Evolutionary conservation across 2,329 filamentous ascomycete species (phyloP).

Genomic region (Aspergillus oerlinghausenensis): DNA sequence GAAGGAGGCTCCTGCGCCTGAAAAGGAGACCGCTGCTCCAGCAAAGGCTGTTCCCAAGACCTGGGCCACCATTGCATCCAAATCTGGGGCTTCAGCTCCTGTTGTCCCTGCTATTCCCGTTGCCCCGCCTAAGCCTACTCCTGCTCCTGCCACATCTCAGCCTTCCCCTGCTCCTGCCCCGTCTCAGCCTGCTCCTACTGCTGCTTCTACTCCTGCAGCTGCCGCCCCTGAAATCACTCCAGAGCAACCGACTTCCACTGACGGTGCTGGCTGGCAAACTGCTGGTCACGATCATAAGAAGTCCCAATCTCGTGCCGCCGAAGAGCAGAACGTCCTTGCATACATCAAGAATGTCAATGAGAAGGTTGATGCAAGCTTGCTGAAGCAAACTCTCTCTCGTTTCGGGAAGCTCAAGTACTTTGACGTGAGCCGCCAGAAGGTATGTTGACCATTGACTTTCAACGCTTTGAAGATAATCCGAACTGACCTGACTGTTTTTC

Average conservation of each 20-base stretch:
- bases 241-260: slow-evolving; percentile 75
- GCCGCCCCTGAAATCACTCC: slow-evolving; percentile 51
- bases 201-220: slow-evolving; percentile 33
- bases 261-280: slow-evolving; percentile 77
- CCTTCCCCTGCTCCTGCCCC: slow-evolving; percentile 26
- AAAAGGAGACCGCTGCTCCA: slow-evolving; percentile 46
- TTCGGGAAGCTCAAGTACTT: slow-evolving; percentile 63
- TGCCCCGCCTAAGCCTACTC: slow-evolving; percentile 22
- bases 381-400: slow-evolving; percentile 65
- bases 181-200: slow-evolving; percentile 15
- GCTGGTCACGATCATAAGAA: slow-evolving; percentile 74
- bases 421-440: slow-evolving; percentile 68
- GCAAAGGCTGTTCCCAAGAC: slow-evolving; percentile 55
- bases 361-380: slow-evolving; percentile 70
- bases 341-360: slow-evolving; percentile 97
- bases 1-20: slow-evolving; percentile 43
- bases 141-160: not conserved
- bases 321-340: slow-evolving; percentile 73
- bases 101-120: slow-evolving; percentile 33
- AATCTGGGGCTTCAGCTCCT: slow-evolving; percentile 37
- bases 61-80: slow-evolving; percentile 60
- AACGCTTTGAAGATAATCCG: not conserved
- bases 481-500: slow-evolving; percentile 7
- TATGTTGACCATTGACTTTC: slow-evolving; percentile 40
- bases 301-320: slow-evolving; percentile 67